Base-by-base conservation (phyloP, 805 yeast genomes). In the Spathaspora arborariae region DNA sequence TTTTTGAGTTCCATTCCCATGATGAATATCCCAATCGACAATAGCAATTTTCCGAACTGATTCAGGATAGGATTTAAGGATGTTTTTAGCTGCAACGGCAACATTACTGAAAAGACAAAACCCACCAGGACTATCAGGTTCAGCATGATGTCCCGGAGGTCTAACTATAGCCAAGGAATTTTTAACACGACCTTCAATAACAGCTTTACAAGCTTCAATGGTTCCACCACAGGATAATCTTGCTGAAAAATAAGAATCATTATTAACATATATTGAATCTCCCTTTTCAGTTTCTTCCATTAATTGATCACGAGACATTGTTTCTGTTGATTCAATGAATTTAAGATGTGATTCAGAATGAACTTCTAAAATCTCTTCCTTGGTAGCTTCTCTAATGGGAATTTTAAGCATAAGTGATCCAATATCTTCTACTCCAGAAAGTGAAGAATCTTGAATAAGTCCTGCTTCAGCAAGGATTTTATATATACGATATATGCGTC, bases 111-210 rank as follows among this genome's bases (percentile, higher is more conserved):
- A 94, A 40, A 94, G 72, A 68, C 99, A 94, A 63, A 94, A 94
- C 11, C 99, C 99, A 41, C 97, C 98, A 0, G 99, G 96, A 13
- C 90, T 74, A 54, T 88, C 94, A 1, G 99, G 99, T 60, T 95
- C 99, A 1, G 99, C 98, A 62, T 94, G 99, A 69, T 94, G 99
- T 5, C 99, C 99, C 0, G 99, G 99, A 1, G 99, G 99, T 54
- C 99, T 80, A 13, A 94, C 96, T 6, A 94, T 88, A 0, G 99
- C 99, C 42, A 94, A 61, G 0, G 97, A 84, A 62, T 94, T 94
- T 60, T 89, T 89, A 24, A 92, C 98, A 46, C 77, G 72, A 2
- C 96, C 96, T 62, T 91, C 97, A 8, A 94, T 86, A 18, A 94
- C 98, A 0, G 98, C 96, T 53, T 82, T 81, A 64, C 98, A 91